Percentiles rank a stretch among this genome's conserved stretches.
phyloP scores from a whole-genome alignment of 2,329 filamentous ascomycete genomes.

The Venturia asperata region DNA sequence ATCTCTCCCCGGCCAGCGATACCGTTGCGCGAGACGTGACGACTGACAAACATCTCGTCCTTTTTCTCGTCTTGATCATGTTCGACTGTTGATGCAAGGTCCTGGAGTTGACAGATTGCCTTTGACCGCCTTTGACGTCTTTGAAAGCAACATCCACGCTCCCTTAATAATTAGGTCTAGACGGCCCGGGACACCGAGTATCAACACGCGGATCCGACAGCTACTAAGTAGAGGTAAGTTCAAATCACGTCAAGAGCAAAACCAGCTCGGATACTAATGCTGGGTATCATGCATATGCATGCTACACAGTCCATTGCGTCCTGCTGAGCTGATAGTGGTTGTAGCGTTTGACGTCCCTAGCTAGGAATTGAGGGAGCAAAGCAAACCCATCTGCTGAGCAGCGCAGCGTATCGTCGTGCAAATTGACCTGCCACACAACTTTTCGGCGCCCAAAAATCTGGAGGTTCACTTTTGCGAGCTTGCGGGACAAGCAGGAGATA shows the following conservation, averaged over 20 bases:
- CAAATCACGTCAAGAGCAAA: not conserved
- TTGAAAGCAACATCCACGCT: not conserved
- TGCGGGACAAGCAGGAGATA: not conserved
- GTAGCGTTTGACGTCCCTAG: not conserved
- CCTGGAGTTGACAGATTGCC: not conserved
- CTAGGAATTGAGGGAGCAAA: not conserved
- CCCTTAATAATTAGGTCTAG: not conserved
- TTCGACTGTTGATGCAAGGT: not conserved
- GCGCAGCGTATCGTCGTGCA: constrained; percentile 3
- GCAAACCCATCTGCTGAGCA: not conserved
- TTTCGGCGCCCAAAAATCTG: not conserved
- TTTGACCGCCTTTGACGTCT: not conserved
- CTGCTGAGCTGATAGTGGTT: not conserved
- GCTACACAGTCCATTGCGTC: not conserved
- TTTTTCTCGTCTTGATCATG: not conserved
- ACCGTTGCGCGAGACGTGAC: constrained; percentile 1
- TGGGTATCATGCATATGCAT: not conserved
- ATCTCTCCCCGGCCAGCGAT: not conserved
- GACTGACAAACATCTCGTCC: constrained; percentile 3
- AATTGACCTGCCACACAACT: not conserved
- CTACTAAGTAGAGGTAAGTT: not conserved
- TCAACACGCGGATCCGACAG: not conserved
- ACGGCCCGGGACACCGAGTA: not conserved
- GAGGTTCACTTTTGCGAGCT: not conserved
- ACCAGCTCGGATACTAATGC: not conserved